Evolutionary conservation across 345 rosid species (phyloP).

Genomic region (Heritiera fomes): DNA sequence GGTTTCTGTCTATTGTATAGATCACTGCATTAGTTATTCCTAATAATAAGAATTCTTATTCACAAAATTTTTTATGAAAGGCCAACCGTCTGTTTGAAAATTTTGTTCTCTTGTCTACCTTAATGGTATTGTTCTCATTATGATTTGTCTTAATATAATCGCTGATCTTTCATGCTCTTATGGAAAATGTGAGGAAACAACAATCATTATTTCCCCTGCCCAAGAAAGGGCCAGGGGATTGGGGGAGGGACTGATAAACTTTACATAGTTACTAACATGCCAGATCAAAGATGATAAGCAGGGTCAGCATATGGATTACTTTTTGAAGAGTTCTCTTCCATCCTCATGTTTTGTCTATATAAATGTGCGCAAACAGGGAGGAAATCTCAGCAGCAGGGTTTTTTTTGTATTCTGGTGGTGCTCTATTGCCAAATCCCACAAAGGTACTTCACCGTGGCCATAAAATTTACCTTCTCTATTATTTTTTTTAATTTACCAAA

Average conservation of each 20-base stretch:
- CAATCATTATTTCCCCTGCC: neutral
- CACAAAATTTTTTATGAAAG: neutral
- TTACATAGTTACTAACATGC: neutral
- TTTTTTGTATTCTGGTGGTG: constrained; percentile 59
- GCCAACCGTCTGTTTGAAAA: neutral
- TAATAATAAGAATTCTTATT: neutral
- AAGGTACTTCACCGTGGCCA: constrained; percentile 43
- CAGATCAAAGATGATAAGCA: constrained; percentile 1
- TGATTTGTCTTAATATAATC: neutral
- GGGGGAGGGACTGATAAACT: neutral
- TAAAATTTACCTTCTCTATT: neutral
- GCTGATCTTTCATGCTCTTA: neutral
- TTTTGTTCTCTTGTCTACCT: neutral
- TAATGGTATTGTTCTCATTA: neutral
- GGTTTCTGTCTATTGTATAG: neutral
- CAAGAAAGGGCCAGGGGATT: neutral
- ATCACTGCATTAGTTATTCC: neutral
- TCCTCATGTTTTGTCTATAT: constrained; percentile 7
- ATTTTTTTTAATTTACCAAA: neutral
- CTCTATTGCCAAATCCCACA: constrained; percentile 53
- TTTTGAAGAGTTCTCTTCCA: neutral
- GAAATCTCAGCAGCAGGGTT: constrained; percentile 36
- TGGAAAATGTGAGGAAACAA: neutral
- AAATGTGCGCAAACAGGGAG: constrained; percentile 48
- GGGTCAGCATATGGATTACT: neutral